Evolutionary conservation across 805 yeast species (phyloP).

Genomic region (Maudiozyma turicensis): DNA sequence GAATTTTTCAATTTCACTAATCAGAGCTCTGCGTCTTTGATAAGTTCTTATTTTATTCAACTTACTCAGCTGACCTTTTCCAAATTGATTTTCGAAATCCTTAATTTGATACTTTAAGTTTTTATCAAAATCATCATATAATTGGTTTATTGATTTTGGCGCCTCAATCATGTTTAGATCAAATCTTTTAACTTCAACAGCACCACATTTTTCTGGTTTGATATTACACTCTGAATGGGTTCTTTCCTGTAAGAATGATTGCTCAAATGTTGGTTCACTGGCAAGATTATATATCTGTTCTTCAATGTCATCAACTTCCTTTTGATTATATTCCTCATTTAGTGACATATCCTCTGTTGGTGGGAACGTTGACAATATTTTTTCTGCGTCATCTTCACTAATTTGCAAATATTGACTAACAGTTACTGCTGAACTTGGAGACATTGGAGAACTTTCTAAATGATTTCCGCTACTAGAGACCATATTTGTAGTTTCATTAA

Average conservation of each 20-base stretch:
- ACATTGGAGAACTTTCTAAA: neutral
- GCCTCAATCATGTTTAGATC: slow-evolving; percentile 26
- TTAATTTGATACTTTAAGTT: slow-evolving; percentile 28
- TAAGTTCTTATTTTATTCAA: slow-evolving; percentile 31
- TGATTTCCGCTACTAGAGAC: neutral
- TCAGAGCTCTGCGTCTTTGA: slow-evolving; percentile 31
- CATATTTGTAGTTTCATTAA: neutral
- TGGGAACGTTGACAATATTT: neutral
- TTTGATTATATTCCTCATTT: neutral
- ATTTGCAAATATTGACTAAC: neutral
- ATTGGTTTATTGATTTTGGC: slow-evolving; percentile 26
- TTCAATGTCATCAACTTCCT: neutral
- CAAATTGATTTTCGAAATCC: slow-evolving; percentile 27
- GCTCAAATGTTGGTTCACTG: neutral
- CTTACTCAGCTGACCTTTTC: slow-evolving; percentile 20
- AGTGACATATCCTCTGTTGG: neutral
- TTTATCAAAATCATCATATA: slow-evolving; percentile 28
- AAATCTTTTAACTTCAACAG: neutral
- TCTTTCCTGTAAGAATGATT: neutral
- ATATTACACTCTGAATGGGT: neutral
- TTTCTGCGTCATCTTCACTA: neutral
- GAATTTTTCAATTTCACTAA: slow-evolving; percentile 29
- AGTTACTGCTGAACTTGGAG: neutral
- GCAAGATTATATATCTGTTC: neutral
- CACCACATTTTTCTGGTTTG: neutral